Base-by-base conservation (phyloP, 108 stramenopile species). In the Aureococcus anophagefferens region DNA sequence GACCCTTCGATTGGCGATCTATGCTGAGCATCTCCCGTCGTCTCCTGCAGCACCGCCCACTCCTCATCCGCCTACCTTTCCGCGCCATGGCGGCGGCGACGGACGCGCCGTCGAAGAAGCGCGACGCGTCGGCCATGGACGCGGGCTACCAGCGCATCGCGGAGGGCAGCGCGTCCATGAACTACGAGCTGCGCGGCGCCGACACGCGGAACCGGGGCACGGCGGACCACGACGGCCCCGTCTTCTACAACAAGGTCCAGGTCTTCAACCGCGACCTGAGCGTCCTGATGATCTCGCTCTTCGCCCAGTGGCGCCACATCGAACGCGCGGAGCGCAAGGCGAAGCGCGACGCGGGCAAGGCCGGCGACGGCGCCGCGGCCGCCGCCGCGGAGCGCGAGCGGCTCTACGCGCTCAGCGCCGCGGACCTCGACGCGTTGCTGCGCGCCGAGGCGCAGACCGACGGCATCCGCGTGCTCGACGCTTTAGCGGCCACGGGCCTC, bases 241-340 rank as follows among this genome's bases (percentile, higher is more conserved):
- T 96, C 34, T 98, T 98, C 81, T 98, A 98, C 90, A 98, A 98
- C 74, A 93, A 92, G 29, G 96, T 96, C 11, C 98, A 98, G 83
- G 94, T 96, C 11, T 91, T 95, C 70, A 98, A 98, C 81, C 86
- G 98, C 13, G 98, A 98, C 77, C 79, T 98, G 32, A 85, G 83
- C 33, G 84, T 95, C 44, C 70, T 94, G 45, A 94, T 97, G 84
- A 89, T 97, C 63, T 77, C 84, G 35, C 73, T 93, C 67, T 90
- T 87, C 79, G 89, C 86, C 25, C 89, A 94, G 75, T 80, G 90
- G 62, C 81, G 93, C 29, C 83, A 84, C 17, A 75, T 83, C 33
- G 80, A 85, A 45, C 70, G 44, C 71, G 63, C 33, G 45, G 75
- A 65, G 25, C 15, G 33, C 0, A 29, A 35, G 28, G 31, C 46